Evolutionary conservation across 2,329 filamentous ascomycete genomes (phyloP).

Genomic region (Pseudogymnoascus sp.): DNA sequence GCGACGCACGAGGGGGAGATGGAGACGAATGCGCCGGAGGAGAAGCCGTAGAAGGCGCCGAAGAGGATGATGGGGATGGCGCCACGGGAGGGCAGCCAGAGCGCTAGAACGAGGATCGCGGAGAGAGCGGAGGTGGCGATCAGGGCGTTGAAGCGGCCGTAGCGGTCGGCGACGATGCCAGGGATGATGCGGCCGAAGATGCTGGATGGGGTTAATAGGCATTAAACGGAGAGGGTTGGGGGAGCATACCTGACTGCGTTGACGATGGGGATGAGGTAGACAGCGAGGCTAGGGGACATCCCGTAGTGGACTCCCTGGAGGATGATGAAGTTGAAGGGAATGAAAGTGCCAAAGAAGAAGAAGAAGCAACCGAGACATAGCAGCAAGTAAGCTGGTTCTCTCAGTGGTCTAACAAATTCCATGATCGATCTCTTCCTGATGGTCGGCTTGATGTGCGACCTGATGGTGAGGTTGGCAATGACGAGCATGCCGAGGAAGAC

Average conservation of each 20-base stretch:
- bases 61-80: slow-evolving; percentile 57
- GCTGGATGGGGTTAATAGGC: slow-evolving; percentile 21
- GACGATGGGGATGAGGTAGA: slow-evolving; percentile 48
- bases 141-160: slow-evolving; percentile 49
- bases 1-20: slow-evolving; percentile 58
- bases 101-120: slow-evolving; percentile 40
- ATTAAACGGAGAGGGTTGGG: slow-evolving; percentile 10
- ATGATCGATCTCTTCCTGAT: slow-evolving; percentile 28
- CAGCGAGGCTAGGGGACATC: slow-evolving; percentile 40
- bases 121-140: slow-evolving; percentile 40
- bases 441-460: slow-evolving; percentile 40
- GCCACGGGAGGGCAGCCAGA: slow-evolving; percentile 46
- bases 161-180: slow-evolving; percentile 44
- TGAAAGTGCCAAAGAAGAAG: slow-evolving; percentile 45
- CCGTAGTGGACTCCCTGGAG: slow-evolving; percentile 34
- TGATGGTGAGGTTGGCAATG: slow-evolving; percentile 46
- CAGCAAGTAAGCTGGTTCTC: slow-evolving; percentile 33
- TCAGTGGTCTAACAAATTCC: slow-evolving; percentile 32
- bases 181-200: slow-evolving; percentile 51
- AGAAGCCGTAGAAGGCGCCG: slow-evolving; percentile 61
- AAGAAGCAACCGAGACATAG: slow-evolving; percentile 35
- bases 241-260: slow-evolving; percentile 38
- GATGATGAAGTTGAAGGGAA: slow-evolving; percentile 44
- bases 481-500: slow-evolving; percentile 47
- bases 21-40: slow-evolving; percentile 58